Conservation (phyloP, 225 moss, liverwort and hornwort genomes). For the Pleurozium schreberi region DNA sequence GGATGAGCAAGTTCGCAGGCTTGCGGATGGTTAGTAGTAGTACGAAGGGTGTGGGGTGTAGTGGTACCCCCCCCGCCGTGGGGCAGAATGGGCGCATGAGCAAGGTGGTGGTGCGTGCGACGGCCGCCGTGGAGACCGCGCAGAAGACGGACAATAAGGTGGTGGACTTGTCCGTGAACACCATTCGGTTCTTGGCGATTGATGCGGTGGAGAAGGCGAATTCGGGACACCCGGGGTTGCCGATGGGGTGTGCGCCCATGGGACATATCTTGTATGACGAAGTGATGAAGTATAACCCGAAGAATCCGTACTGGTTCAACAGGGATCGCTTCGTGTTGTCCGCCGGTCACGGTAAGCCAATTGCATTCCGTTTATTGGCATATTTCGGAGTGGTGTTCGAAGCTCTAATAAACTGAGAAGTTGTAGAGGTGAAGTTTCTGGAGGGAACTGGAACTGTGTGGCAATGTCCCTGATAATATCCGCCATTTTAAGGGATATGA, state of each 20-base stretch:
- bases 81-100: not conserved
- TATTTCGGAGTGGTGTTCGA: not conserved
- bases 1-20: conserved; percentile 60
- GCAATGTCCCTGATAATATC: not conserved
- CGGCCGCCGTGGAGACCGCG: conserved; percentile 60
- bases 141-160: conserved; percentile 74
- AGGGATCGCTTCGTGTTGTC: conserved; percentile 93
- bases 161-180: conserved; percentile 75
- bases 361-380: not conserved
- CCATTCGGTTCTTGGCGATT: conserved; percentile 87
- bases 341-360: conserved; percentile 68
- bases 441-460: not conserved
- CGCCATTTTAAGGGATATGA: not conserved
- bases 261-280: conserved; percentile 97
- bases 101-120: conserved; percentile 12
- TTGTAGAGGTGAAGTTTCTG: not conserved
- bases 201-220: conserved; percentile 99
- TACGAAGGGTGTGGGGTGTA: not conserved
- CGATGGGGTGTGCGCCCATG: conserved; percentile 99
- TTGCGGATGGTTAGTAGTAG: conserved; percentile 31
- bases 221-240: conserved; percentile 93
- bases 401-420: no score
- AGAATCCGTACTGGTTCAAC: conserved; percentile 92
- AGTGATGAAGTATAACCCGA: conserved; percentile 93
- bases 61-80: not conserved